Evolutionary conservation across 2,329 filamentous ascomycete species (phyloP).

Genomic region (Hansfordia pulvinata): DNA sequence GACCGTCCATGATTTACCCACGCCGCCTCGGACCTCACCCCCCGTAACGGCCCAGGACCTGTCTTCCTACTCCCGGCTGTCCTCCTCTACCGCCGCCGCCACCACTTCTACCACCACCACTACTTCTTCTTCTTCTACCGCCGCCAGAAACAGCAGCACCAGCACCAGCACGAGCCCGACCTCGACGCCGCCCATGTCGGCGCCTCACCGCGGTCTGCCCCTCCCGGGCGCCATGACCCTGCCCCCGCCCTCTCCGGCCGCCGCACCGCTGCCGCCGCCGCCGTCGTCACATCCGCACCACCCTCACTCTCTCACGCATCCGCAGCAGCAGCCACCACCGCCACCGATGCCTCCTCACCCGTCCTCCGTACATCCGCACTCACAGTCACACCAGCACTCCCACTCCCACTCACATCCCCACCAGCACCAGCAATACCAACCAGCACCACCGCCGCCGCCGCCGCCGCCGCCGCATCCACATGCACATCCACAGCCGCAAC

Average conservation of each 20-base stretch:
- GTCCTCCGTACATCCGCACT: constrained; percentile 11
- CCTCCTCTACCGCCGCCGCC: too few relatives aligned
- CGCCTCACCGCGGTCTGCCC: constrained; percentile 56
- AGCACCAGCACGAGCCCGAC: too few relatives aligned
- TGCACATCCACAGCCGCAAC: constrained; percentile 13
- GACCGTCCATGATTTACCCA: constrained; percentile 49
- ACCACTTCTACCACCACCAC: too few relatives aligned
- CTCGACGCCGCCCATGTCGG: constrained; percentile 51
- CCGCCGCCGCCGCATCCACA: constrained; percentile 12
- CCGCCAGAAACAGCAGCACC: too few relatives aligned
- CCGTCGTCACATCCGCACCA: constrained; percentile 1
- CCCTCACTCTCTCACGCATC: too few relatives aligned
- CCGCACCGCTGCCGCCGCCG: neutral
- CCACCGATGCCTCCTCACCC: constrained; percentile 1
- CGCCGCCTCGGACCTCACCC: constrained; percentile 43
- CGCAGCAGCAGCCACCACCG: constrained; percentile 11
- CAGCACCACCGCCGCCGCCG: constrained; percentile 5
- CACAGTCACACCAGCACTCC: constrained; percentile 15
- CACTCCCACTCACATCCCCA: constrained; percentile 15
- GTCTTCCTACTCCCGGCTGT: too few relatives aligned
- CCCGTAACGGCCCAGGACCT: constrained; percentile 35
- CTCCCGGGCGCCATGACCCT: constrained; percentile 53
- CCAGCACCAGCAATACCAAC: constrained; percentile 7
- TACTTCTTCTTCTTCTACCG: too few relatives aligned
- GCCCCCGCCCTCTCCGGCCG: constrained; percentile 28